Percentiles rank a stretch among this genome's conserved stretches.
Evolutionary conservation across 805 yeast species (phyloP).

Genomic region (Barnettozyma sp.): DNA sequence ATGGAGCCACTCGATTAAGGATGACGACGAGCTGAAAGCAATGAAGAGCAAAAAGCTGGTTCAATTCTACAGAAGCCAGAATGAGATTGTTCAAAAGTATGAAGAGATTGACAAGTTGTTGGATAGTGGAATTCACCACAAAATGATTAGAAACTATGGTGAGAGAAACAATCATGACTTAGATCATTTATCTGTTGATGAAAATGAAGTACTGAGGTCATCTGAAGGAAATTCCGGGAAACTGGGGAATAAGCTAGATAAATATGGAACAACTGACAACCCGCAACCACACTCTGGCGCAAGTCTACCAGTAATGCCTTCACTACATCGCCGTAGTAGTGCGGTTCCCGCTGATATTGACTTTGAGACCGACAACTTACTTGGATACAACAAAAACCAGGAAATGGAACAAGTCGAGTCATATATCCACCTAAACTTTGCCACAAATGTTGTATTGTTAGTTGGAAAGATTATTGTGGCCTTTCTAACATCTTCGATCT

Average conservation of each 20-base stretch:
- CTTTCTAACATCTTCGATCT: slow-evolving; percentile 60
- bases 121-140: slow-evolving; percentile 63
- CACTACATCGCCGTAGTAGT: slow-evolving; percentile 22
- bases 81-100: slow-evolving; percentile 49
- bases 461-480: slow-evolving; percentile 56
- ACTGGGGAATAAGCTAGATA: background rate
- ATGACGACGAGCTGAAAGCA: slow-evolving; percentile 22
- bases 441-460: slow-evolving; percentile 50
- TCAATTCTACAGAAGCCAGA: slow-evolving; percentile 50
- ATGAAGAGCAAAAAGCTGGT: slow-evolving; percentile 27
- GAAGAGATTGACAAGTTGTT: slow-evolving; percentile 55
- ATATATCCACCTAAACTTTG: slow-evolving; percentile 61
- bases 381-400: slow-evolving; percentile 41
- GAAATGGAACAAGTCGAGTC: slow-evolving; percentile 39
- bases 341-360: slow-evolving; percentile 58
- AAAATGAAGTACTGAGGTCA: background rate
- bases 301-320: background rate
- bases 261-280: slow-evolving; percentile 4
- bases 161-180: slow-evolving; percentile 20
- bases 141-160: slow-evolving; percentile 53
- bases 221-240: too few species aligned
- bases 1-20: slow-evolving; percentile 31
- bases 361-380: slow-evolving; percentile 47
- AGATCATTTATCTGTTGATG: background rate
- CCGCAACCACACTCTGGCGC: background rate